phyloP scores from a whole-genome alignment of 1,284 basidiomycete genomes.

The Phylloporus sp. region DNA sequence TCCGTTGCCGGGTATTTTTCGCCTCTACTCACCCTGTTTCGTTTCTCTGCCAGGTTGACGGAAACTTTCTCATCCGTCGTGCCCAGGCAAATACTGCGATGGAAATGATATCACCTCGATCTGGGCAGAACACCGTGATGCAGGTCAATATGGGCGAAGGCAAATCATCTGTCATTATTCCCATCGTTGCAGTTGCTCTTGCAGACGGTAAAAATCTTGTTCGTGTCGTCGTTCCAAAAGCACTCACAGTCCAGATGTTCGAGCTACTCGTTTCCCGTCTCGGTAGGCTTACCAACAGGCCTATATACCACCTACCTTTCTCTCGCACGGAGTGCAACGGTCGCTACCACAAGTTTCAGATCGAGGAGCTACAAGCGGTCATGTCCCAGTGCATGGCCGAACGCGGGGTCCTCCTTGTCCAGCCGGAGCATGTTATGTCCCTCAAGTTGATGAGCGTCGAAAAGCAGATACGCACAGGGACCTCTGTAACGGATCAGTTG shows the following conservation, averaged over 20 bases:
- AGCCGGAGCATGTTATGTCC: constrained; percentile 1
- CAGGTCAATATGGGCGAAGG: not conserved
- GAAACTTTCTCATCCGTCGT: no score
- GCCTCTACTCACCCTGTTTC: no score
- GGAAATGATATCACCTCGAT: no score
- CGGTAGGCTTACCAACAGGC: constrained; percentile 46
- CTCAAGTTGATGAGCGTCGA: not conserved
- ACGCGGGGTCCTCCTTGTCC: not conserved
- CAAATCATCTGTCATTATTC: not conserved
- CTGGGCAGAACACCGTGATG: no score
- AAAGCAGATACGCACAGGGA: not conserved
- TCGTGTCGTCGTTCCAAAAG: constrained; percentile 26
- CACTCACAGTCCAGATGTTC: constrained; percentile 49
- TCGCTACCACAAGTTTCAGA: no score
- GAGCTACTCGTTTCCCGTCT: constrained; percentile 47
- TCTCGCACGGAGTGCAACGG: constrained; percentile 32
- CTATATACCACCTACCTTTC: constrained; percentile 52
- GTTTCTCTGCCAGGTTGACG: no score
- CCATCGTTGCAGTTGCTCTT: constrained; percentile 23
- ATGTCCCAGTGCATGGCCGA: not conserved
- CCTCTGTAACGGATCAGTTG: accelerated
- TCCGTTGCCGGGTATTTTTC: no score
- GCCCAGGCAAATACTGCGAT: no score
- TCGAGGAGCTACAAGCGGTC: not conserved
- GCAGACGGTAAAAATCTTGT: constrained; percentile 48